These are phyloP conservation scores for Myxozyma sirexii DNA, from an alignment of 805 yeast species.

Conservation along the genomic window DNA sequence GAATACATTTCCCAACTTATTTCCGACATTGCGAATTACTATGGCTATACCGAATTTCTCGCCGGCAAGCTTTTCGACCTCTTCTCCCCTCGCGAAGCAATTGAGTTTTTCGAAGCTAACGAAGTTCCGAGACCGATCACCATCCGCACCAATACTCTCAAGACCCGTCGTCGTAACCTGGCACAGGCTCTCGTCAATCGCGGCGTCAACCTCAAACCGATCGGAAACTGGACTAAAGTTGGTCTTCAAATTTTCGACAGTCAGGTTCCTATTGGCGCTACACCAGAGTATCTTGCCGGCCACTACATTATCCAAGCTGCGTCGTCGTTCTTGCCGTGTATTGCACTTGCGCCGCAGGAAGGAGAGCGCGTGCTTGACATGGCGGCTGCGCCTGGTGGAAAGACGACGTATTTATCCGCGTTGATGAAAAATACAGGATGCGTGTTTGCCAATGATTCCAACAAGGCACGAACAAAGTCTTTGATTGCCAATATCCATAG, in stretches of 20 bases:
- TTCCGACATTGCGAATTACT: constrained; percentile 86
- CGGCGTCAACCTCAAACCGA: constrained; percentile 96
- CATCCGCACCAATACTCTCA: constrained; percentile 94
- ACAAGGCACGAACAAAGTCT: constrained; percentile 94
- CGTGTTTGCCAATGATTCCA: constrained; percentile 95
- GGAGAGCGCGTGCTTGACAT: constrained; percentile 93
- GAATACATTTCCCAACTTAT: constrained; percentile 79
- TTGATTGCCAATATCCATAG: constrained; percentile 97
- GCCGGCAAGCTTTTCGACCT: constrained; percentile 93
- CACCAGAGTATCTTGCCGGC: constrained; percentile 98
- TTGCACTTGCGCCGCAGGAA: constrained; percentile 98
- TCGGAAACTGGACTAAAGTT: constrained; percentile 97
- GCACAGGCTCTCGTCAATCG: constrained; percentile 94
- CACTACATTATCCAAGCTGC: constrained; percentile 98
- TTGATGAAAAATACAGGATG: constrained; percentile 98
- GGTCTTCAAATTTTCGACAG: constrained; percentile 97
- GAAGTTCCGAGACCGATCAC: constrained; percentile 96
- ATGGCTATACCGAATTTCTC: constrained; percentile 87
- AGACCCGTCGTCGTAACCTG: constrained; percentile 91
- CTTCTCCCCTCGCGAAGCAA: constrained; percentile 92
- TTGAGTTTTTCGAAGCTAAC: constrained; percentile 98
- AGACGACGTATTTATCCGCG: constrained; percentile 92
- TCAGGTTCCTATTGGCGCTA: constrained; percentile 99
- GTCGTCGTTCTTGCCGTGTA: constrained; percentile 93
- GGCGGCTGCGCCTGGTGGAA: constrained; percentile 99